A percentile compares a stretch with the other conserved stretches of the same genome.
Evolutionary conservation across 192 early-diverging fungal species (phyloP).

Genomic region (Chytriomyces sp.): DNA sequence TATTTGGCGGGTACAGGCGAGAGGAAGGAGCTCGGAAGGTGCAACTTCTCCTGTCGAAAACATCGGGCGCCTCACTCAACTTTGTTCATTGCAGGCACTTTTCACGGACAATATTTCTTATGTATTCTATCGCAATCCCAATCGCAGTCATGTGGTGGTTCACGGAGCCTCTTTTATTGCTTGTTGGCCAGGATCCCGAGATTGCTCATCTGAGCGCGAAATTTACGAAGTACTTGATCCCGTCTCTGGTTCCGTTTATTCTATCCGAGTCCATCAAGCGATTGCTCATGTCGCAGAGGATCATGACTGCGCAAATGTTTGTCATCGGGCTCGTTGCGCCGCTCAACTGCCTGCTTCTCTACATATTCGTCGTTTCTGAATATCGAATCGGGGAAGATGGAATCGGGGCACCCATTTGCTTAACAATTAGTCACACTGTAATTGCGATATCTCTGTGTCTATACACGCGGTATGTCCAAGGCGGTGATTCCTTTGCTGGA

Average conservation of each 20-base stretch:
- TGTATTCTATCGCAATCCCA: constrained; percentile 70
- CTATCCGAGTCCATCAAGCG: constrained; percentile 85
- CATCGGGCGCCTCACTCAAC: too few relatives aligned
- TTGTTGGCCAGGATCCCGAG: constrained; percentile 73
- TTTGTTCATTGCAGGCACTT: constrained; percentile 43
- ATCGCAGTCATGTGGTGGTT: constrained; percentile 75
- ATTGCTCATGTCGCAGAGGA: constrained; percentile 84
- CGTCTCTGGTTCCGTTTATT: constrained; percentile 78
- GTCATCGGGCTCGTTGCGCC: constrained; percentile 74
- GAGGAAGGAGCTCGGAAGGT: constrained; percentile 48
- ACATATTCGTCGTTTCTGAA: constrained; percentile 77
- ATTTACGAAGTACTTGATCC: constrained; percentile 70
- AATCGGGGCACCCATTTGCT: constrained; percentile 84
- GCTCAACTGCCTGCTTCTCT: constrained; percentile 77
- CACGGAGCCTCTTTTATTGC: constrained; percentile 70
- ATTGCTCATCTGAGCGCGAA: constrained; percentile 70
- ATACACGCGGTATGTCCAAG: constrained; percentile 71
- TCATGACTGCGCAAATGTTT: constrained; percentile 83
- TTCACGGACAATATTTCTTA: constrained; percentile 76
- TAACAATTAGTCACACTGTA: constrained; percentile 75
- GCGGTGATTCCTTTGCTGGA: constrained; percentile 82
- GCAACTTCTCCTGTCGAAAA: neutral
- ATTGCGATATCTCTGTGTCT: constrained; percentile 68
- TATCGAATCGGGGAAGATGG: constrained; percentile 67
- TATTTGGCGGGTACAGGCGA: constrained; percentile 39